Evolutionary conservation across 257 asterid species (phyloP).

Genomic region (Primulina huaijiensis): DNA sequence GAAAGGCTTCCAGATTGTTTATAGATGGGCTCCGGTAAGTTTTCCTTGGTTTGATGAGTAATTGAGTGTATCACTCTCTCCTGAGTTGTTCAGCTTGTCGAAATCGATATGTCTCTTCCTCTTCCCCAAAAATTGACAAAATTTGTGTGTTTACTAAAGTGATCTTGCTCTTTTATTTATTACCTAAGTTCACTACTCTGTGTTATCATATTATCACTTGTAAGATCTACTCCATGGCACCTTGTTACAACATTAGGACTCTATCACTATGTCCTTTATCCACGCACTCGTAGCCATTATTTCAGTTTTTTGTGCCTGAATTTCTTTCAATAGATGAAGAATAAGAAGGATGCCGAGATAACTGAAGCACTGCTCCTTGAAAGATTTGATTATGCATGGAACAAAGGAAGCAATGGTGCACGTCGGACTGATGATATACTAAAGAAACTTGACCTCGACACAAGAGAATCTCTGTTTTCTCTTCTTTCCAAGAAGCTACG

Average conservation of each 20-base stretch:
- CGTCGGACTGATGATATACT: slow-evolving; percentile 68
- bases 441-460: slow-evolving; percentile 38
- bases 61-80: no score
- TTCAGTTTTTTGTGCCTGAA: slow-evolving; percentile 8
- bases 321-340: slow-evolving; percentile 51
- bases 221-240: background rate
- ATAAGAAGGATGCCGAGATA: slow-evolving; percentile 67
- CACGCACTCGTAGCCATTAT: background rate
- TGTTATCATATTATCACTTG: background rate
- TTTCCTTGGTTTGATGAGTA: background rate
- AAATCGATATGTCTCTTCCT: no score
- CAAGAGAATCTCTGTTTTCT: slow-evolving; percentile 41
- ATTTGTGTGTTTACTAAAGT: no score
- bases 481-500: slow-evolving; percentile 41
- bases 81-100: background rate
- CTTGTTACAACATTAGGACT: background rate
- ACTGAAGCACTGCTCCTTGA: slow-evolving; percentile 76
- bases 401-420: slow-evolving; percentile 69
- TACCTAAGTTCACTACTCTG: background rate
- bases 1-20: slow-evolving; percentile 61
- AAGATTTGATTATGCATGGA: slow-evolving; percentile 90
- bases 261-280: background rate
- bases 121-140: no score
- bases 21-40: slow-evolving; percentile 94
- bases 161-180: no score